Evolutionary conservation across 1,139 yeast species (phyloP).

Genomic region (Candida glucosophila): DNA sequence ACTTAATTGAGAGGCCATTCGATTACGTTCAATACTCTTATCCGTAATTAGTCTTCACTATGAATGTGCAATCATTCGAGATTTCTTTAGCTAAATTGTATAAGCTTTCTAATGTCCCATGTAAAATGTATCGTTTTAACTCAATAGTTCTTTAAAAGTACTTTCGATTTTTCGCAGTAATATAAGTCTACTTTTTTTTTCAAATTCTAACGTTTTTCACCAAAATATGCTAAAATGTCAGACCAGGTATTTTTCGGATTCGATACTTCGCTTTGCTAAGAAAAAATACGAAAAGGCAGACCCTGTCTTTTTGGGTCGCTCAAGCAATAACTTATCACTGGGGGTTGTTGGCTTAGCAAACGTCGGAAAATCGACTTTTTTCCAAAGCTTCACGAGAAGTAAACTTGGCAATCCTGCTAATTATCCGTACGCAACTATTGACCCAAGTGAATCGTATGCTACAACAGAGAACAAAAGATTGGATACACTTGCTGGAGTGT

Average conservation of each 20-base stretch:
- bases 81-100: no score
- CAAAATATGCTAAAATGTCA: no score
- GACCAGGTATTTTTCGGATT: not conserved
- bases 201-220: no score
- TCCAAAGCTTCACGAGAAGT: constrained; percentile 64
- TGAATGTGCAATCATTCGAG: no score
- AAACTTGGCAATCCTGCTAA: constrained; percentile 69
- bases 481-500: constrained; percentile 34
- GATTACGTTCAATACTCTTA: no score
- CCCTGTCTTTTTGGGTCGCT: constrained; percentile 33
- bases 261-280: constrained; percentile 2
- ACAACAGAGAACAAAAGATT: constrained; percentile 46
- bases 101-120: no score
- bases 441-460: constrained; percentile 60
- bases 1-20: no score
- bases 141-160: no score
- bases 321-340: constrained; percentile 45
- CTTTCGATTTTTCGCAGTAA: no score
- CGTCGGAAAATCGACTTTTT: constrained; percentile 64
- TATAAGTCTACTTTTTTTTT: no score
- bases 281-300: constrained; percentile 2
- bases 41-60: no score
- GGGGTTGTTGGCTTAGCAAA: constrained; percentile 70
- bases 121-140: no score
- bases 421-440: constrained; percentile 74